Conservation (phyloP, 1,284 basidiomycete species). For the Boletus holoroseus region DNA sequence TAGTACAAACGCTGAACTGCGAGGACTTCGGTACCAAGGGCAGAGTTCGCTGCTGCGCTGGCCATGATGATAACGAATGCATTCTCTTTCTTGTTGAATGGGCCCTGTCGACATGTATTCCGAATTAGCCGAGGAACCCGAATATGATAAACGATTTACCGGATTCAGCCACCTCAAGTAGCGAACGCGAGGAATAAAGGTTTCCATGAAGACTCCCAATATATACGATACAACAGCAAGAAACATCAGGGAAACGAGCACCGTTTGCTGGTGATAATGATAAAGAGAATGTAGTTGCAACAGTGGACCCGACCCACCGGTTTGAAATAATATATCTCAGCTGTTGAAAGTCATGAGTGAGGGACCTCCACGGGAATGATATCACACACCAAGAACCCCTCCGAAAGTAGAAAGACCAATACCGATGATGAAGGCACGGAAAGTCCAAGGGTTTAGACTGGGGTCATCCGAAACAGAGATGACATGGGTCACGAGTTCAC, state of each 20-base stretch:
- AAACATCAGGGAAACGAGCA: constrained; percentile 46
- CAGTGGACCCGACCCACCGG: constrained; percentile 30
- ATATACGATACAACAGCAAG: constrained; percentile 45
- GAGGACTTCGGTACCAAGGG: constrained; percentile 61
- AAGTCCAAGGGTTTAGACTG: constrained; percentile 49
- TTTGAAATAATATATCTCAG: constrained; percentile 61
- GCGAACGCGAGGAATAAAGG: constrained; percentile 44
- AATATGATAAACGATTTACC: constrained; percentile 25
- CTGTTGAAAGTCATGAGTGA: constrained; percentile 12
- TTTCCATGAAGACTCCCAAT: constrained; percentile 41
- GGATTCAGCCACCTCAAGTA: constrained; percentile 54
- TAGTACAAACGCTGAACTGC: constrained; percentile 57
- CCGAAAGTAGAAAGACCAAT: constrained; percentile 57
- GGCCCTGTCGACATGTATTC: constrained; percentile 10
- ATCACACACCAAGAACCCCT: constrained; percentile 40
- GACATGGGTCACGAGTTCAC: constrained; percentile 48
- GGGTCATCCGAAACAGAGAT: constrained; percentile 53
- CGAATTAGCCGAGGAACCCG: constrained; percentile 24
- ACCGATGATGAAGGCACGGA: constrained; percentile 54
- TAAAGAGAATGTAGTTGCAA: background rate
- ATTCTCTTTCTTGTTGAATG: constrained; percentile 48
- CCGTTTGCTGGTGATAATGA: constrained; percentile 38
- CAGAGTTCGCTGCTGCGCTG: constrained; percentile 58
- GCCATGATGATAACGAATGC: constrained; percentile 62
- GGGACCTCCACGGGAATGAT: background rate